Conservation (phyloP, 2,329 filamentous ascomycete species). For the Penicillium sp. region DNA sequence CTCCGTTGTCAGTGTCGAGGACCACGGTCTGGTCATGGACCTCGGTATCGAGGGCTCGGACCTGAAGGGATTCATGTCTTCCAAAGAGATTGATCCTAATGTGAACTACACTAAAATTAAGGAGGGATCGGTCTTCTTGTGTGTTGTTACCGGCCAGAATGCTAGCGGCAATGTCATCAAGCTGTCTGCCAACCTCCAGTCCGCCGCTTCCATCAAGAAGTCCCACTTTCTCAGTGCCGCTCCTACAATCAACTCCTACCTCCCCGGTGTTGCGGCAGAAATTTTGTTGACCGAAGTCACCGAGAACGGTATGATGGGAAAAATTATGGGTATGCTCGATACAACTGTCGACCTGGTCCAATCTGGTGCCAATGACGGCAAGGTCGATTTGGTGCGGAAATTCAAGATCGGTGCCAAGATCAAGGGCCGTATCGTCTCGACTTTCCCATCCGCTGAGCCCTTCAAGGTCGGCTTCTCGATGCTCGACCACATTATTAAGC, state of each 20-base stretch:
- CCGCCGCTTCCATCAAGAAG: conserved; percentile 66
- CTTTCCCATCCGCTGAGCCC: conserved; percentile 73
- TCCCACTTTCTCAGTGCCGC: conserved; percentile 68
- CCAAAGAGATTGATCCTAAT: conserved; percentile 71
- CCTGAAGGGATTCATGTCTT: conserved; percentile 78
- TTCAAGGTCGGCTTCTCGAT: conserved; percentile 86
- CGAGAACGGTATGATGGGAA: conserved; percentile 74
- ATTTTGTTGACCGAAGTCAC: conserved; percentile 76
- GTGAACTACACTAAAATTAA: conserved; percentile 68
- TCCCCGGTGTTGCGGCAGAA: conserved; percentile 88
- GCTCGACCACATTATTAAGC: conserved; percentile 74
- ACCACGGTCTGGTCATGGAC: conserved; percentile 93
- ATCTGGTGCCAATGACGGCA: conserved; percentile 70
- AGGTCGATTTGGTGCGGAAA: conserved; percentile 68
- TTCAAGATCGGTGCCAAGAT: conserved; percentile 82
- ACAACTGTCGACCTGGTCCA: conserved; percentile 89
- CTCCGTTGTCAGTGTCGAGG: conserved; percentile 85
- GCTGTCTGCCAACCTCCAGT: conserved; percentile 71
- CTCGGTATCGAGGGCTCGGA: conserved; percentile 68
- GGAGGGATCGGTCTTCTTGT: conserved; percentile 81
- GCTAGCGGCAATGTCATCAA: conserved; percentile 82
- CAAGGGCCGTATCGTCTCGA: conserved; percentile 84
- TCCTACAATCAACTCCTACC: conserved; percentile 82
- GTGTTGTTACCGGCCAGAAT: conserved; percentile 71
- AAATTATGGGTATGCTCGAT: conserved; percentile 87